These are phyloP conservation scores for Cyberlindnera subsufficiens DNA, from an alignment of 805 yeast species.

Conservation along the genomic window DNA sequence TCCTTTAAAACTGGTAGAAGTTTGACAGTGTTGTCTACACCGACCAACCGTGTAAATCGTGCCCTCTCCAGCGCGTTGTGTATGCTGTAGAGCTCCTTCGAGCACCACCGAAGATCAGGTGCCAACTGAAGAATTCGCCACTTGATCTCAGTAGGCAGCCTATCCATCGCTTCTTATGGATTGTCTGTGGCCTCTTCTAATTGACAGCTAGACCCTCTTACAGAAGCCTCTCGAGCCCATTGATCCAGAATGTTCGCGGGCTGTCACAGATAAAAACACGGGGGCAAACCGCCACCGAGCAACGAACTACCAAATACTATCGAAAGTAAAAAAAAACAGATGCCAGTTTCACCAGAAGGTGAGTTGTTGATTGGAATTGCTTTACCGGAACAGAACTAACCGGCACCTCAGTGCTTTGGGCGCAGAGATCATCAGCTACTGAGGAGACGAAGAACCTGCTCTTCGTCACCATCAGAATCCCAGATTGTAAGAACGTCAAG, in stretches of 20 bases:
- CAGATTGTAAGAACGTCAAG: slow-evolving; percentile 60
- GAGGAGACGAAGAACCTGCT: slow-evolving; percentile 71
- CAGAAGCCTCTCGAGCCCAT: too few species aligned
- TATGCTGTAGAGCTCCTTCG: slow-evolving; percentile 39
- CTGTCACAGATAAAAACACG: background rate
- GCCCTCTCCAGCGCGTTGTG: slow-evolving; percentile 45
- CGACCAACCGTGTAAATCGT: slow-evolving; percentile 24
- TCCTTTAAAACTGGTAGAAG: background rate
- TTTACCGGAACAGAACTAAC: background rate
- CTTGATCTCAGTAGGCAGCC: slow-evolving; percentile 40
- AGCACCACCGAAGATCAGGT: slow-evolving; percentile 31
- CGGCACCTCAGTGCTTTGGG: slow-evolving; percentile 64
- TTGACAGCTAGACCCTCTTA: background rate
- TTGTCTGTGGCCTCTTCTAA: background rate
- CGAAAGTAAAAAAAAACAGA: slow-evolving; percentile 12
- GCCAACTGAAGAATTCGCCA: slow-evolving; percentile 27
- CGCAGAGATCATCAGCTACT: slow-evolving; percentile 83
- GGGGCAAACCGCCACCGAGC: too few species aligned
- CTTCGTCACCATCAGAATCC: slow-evolving; percentile 65
- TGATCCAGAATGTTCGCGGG: background rate
- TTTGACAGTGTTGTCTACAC: background rate
- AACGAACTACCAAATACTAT: slow-evolving; percentile 10
- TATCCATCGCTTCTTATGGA: slow-evolving; percentile 1
- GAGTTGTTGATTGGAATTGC: background rate
- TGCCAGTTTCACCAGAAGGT: slow-evolving; percentile 20